These are phyloP conservation scores for Boeremia exigua DNA, from an alignment of 2,329 filamentous ascomycete genomes.

Conservation along the genomic window DNA sequence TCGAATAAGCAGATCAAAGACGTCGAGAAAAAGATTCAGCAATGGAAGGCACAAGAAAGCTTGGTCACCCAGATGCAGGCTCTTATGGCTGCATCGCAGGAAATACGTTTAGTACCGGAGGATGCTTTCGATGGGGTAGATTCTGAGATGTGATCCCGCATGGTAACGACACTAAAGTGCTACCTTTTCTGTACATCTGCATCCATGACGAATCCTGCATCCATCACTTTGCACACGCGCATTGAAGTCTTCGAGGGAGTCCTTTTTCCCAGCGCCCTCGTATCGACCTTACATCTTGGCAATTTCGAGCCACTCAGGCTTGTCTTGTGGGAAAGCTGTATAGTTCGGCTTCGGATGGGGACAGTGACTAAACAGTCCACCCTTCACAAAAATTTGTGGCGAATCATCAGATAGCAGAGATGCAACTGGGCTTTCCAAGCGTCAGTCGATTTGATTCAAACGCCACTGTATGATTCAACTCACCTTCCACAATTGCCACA, in stretches of 20 bases:
- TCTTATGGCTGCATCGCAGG: conserved; percentile 27
- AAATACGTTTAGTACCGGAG: conserved; percentile 30
- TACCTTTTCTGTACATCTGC: no score
- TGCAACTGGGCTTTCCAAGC: conserved; percentile 26
- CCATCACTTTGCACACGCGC: not conserved
- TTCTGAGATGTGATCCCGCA: conserved; percentile 19
- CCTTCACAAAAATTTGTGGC: conserved; percentile 32
- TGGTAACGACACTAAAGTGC: not conserved
- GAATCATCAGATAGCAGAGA: conserved; percentile 22
- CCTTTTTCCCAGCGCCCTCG: not conserved
- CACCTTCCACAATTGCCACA: conserved; percentile 42
- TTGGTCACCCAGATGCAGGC: conserved; percentile 25
- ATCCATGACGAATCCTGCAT: not conserved
- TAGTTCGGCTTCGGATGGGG: conserved; percentile 12
- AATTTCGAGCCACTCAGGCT: conserved; percentile 33
- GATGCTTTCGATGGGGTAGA: conserved; percentile 34
- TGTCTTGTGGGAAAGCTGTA: conserved; percentile 27
- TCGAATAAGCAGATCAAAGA: conserved; percentile 18
- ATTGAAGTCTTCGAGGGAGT: not conserved
- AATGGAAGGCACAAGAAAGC: conserved; percentile 30
- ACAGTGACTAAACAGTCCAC: conserved; percentile 34
- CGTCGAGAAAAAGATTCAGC: conserved; percentile 26
- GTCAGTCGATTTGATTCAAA: not conserved
- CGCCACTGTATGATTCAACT: not conserved
- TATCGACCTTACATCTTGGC: not conserved